Evolutionary conservation across 495 filamentous ascomycete genomes (phyloP).

Genomic region (Lophiotrema nucula): DNA sequence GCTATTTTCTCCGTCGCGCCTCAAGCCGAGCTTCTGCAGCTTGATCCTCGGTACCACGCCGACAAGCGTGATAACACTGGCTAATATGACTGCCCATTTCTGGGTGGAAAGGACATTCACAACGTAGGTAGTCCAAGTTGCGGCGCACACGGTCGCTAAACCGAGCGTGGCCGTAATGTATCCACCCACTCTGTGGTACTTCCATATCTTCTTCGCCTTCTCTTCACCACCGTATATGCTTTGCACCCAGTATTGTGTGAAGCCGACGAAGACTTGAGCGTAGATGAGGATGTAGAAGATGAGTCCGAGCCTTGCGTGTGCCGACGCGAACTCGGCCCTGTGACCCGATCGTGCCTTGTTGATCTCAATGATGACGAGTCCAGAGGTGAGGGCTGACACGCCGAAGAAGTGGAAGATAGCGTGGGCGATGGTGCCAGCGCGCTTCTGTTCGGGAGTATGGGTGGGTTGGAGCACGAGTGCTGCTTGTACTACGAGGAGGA

Average conservation of each 20-base stretch:
- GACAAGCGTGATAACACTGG: conserved; percentile 58
- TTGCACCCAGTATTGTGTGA: conserved; percentile 74
- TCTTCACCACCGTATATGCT: conserved; percentile 71
- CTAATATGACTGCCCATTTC: conserved; percentile 67
- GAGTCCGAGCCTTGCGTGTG: conserved; percentile 77
- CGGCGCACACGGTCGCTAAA: conserved; percentile 70
- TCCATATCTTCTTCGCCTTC: conserved; percentile 78
- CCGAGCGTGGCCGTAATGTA: conserved; percentile 70
- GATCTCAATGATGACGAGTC: conserved; percentile 74
- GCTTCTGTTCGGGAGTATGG: conserved; percentile 69
- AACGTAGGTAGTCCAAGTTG: conserved; percentile 72
- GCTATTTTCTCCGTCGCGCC: no score
- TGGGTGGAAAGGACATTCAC: conserved; percentile 61
- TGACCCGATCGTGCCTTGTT: conserved; percentile 67
- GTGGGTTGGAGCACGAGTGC: conserved; percentile 89
- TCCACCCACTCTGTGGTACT: conserved; percentile 80
- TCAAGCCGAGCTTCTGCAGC: conserved; percentile 75
- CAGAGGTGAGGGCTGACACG: conserved; percentile 59
- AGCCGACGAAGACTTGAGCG: conserved; percentile 72
- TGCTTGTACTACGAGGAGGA: conserved; percentile 72
- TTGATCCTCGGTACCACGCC: conserved; percentile 77
- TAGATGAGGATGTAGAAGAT: conserved; percentile 69
- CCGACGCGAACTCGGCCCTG: conserved; percentile 65
- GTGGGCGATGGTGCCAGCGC: conserved; percentile 67
- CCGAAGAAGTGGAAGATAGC: conserved; percentile 63